Conservation (phyloP, 345 rosid species). For the Moringa oleifera region DNA sequence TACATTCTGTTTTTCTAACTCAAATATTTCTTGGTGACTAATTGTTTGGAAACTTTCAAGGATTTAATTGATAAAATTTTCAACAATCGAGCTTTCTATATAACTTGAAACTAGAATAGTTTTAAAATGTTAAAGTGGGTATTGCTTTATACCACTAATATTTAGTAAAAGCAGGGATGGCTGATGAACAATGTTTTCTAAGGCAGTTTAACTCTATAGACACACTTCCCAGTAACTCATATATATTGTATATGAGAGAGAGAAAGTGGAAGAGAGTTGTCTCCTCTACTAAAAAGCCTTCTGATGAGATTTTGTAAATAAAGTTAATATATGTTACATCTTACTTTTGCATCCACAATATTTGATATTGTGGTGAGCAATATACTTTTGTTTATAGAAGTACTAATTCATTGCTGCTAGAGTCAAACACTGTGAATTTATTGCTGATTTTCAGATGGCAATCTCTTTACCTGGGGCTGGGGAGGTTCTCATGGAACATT, state of each 20-base stretch:
- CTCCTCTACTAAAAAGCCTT: not conserved
- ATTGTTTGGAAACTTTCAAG: too few species aligned
- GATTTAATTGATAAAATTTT: too few species aligned
- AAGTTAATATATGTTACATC: not conserved
- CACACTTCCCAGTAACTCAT: too few species aligned
- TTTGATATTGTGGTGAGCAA: not conserved
- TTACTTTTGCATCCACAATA: not conserved
- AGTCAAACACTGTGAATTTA: conserved; percentile 2
- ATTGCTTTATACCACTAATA: too few species aligned
- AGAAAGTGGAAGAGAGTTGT: not conserved
- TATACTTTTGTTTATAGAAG: too few species aligned
- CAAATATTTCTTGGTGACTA: too few species aligned
- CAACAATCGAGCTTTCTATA: too few species aligned
- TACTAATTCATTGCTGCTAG: not conserved
- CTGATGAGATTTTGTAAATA: not conserved
- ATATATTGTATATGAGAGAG: not conserved
- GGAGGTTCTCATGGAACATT: conserved; percentile 95
- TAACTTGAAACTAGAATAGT: too few species aligned
- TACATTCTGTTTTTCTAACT: conserved; percentile 18
- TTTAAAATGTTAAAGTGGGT: too few species aligned
- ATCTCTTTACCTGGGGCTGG: conserved; percentile 92
- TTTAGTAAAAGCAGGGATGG: not conserved
- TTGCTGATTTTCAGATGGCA: conserved; percentile 46
- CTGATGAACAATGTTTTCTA: not conserved
- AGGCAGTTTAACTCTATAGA: too few species aligned